Evolutionary conservation across 495 filamentous ascomycete genomes (phyloP), one percentile per base, ranked within the genome.

Genomic region (Hyaloscypha variabilis): DNA sequence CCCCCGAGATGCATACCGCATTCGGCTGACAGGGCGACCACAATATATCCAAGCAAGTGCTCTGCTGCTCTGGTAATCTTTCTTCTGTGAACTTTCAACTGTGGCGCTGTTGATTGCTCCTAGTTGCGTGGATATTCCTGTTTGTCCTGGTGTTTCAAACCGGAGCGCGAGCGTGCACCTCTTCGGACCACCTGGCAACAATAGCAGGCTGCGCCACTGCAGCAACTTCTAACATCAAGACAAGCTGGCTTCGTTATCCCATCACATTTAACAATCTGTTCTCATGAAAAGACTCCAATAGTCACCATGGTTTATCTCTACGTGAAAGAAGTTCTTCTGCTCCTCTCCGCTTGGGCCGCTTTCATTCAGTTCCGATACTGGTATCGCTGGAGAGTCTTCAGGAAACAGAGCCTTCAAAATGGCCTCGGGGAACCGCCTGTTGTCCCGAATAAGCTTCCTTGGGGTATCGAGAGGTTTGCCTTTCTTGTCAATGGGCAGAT

Each of bases 401-500:
- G 26, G 55, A 60, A 56, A 63, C 65, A 59, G 51, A 64, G 63
- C 1, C 39, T 46, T 10, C 13, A 60, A 28, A 24, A 60, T 55
- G 67, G 67, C 17, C 66, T 63, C 31, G 56, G 11, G 36, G 67
- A 63, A 24, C 42, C 53, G 29, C 54, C 59, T 1, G 50, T 28
- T 10, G 23, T 64, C 14, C 59, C 58, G 19, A 69, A 69, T 49
- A 29, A 57, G 11, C 52, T 68, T 13, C 66, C 66, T 64, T 49
- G 57, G 23, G 66, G 66, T 24, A 8, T 65, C 26, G 66, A 68
- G 29, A 64, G 66, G 49, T 57, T 24, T n/a, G n/a, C 30, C n/a
- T 46, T 34, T 51, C 25, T 68, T 1, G 10, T 68, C 17, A 61
- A 46, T 17, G 8, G n/a, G 13, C 46, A 56, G 2, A 28, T 65